These are phyloP conservation scores for Suillus bovinus DNA, from an alignment of 768 basidiomycete genomes.

Conservation along the genomic window DNA sequence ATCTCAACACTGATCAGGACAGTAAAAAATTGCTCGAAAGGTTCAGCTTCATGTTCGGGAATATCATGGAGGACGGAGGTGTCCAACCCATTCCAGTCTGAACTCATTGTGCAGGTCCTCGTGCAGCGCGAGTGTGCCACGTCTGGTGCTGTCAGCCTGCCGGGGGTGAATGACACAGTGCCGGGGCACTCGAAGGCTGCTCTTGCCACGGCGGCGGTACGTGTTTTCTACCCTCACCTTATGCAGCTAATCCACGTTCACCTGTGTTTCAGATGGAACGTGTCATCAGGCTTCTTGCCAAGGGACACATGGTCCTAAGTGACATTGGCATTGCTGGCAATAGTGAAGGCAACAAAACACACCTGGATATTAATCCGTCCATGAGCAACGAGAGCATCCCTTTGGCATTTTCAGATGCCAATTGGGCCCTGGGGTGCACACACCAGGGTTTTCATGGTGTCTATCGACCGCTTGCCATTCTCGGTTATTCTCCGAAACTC, in stretches of 20 bases:
- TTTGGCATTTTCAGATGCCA: too few relatives aligned
- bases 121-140: not conserved
- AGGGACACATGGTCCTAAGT: not conserved
- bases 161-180: not conserved
- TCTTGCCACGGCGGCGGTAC: not conserved
- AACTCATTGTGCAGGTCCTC: not conserved
- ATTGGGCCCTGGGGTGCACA: too few relatives aligned
- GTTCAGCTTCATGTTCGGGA: not conserved
- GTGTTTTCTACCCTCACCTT: too few relatives aligned
- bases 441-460: too few relatives aligned
- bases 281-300: not conserved
- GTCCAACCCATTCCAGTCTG: not conserved
- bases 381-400: too few relatives aligned
- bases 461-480: too few relatives aligned
- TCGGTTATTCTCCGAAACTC: not conserved
- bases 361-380: not conserved
- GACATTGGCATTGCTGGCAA: not conserved
- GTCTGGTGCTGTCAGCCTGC: not conserved
- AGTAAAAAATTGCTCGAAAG: not conserved
- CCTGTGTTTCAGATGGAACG: not conserved
- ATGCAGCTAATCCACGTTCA: not conserved
- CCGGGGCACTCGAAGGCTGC: not conserved
- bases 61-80: not conserved
- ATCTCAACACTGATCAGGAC: slow-evolving; percentile 2
- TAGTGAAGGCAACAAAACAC: not conserved